A percentile compares a stretch with the other conserved stretches of the same genome.
Evolutionary conservation across 2,329 filamentous ascomycete genomes (phyloP).

Genomic region (Monilinia fructigena): DNA sequence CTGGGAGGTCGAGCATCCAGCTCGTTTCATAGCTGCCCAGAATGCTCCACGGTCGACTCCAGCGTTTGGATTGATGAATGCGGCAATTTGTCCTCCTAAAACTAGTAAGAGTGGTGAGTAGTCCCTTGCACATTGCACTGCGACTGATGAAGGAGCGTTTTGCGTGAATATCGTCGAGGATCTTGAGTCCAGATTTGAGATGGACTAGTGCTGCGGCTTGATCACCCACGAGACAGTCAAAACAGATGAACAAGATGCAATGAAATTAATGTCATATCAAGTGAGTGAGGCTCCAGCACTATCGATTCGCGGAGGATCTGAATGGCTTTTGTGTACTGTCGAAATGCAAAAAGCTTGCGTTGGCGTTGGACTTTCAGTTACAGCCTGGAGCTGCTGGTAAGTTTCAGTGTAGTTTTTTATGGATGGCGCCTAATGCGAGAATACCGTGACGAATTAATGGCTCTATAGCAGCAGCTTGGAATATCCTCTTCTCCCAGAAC

Average conservation of each 20-base stretch:
- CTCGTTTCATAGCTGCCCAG: slow-evolving; percentile 31
- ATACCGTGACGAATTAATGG: slow-evolving; percentile 36
- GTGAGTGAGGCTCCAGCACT: slow-evolving; percentile 29
- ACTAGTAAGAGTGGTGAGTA: slow-evolving; percentile 34
- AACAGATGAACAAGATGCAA: slow-evolving; percentile 66
- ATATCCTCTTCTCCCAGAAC: slow-evolving; percentile 35
- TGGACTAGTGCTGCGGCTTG: slow-evolving; percentile 37
- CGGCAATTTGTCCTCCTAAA: slow-evolving; percentile 36
- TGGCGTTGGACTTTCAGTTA: slow-evolving; percentile 19
- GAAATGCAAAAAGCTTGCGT: slow-evolving; percentile 52
- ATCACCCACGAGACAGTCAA: slow-evolving; percentile 47
- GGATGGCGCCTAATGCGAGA: slow-evolving; percentile 37
- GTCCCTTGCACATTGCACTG: slow-evolving; percentile 31
- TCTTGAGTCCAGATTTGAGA: slow-evolving; percentile 35
- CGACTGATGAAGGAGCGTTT: slow-evolving; percentile 21
- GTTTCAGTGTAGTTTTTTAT: slow-evolving; percentile 39
- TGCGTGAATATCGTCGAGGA: slow-evolving; percentile 33
- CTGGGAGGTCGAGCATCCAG: slow-evolving; percentile 24
- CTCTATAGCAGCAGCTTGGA: slow-evolving; percentile 31
- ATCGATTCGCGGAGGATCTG: slow-evolving; percentile 37
- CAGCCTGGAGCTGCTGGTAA: slow-evolving; percentile 47
- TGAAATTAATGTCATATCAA: slow-evolving; percentile 53
- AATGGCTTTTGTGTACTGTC: slow-evolving; percentile 58
- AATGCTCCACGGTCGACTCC: slow-evolving; percentile 29
- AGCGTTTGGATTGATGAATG: slow-evolving; percentile 34